These are phyloP conservation scores for Chlamydomonas schloesseri DNA, from an alignment of 139 green algal genomes.

Conservation along the genomic window DNA sequence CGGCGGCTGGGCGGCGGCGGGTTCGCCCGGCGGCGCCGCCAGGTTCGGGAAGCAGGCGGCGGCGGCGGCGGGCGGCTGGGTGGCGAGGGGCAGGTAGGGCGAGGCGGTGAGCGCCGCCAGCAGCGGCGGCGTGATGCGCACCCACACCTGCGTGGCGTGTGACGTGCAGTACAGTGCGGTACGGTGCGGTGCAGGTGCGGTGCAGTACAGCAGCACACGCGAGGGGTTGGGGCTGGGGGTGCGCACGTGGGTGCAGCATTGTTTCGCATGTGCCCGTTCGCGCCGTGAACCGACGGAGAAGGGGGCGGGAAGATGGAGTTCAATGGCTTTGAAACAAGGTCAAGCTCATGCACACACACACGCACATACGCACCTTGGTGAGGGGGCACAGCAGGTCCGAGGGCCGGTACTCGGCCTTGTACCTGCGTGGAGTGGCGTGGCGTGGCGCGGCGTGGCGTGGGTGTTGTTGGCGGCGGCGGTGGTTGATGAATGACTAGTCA, in stretches of 20 bases:
- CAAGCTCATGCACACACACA: not conserved
- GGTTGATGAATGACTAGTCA: not conserved
- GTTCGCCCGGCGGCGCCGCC: not conserved
- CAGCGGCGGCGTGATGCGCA: slow-evolving; percentile 50
- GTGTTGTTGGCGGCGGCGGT: no score
- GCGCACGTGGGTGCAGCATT: no score
- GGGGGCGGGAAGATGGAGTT: no score
- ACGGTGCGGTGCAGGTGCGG: not conserved
- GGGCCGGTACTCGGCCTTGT: slow-evolving; percentile 91
- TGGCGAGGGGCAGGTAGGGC: slow-evolving; percentile 49
- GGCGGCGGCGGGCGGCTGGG: slow-evolving; percentile 15
- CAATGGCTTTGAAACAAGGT: no score
- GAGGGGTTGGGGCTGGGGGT: no score
- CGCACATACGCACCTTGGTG: slow-evolving; percentile 43
- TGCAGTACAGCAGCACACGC: no score
- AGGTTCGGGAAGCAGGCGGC: slow-evolving; percentile 43
- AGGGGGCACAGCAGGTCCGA: slow-evolving; percentile 91
- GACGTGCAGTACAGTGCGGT: not conserved
- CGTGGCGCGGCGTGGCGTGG: no score
- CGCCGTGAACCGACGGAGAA: no score
- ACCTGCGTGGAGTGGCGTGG: slow-evolving; percentile 19
- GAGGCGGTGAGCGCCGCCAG: slow-evolving; percentile 37
- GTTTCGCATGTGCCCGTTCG: no score
- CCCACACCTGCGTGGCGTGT: slow-evolving; percentile 50
- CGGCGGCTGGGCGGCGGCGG: not conserved